These are phyloP conservation scores for Trichomonas gallinae DNA, from an alignment of 208 protist species.

Conservation along the genomic window DNA sequence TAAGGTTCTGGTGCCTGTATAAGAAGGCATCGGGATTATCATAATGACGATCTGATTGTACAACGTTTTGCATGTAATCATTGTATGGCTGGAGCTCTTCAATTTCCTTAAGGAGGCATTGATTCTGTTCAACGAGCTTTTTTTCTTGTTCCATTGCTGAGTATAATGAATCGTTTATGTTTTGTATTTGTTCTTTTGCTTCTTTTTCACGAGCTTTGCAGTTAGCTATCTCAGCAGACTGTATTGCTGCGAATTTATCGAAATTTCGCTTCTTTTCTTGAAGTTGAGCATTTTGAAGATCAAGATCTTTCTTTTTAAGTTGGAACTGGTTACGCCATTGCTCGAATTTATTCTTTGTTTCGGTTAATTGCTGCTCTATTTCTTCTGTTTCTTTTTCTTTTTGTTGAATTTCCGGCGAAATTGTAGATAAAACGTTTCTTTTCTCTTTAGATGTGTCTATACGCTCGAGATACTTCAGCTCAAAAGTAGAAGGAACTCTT, in stretches of 20 bases:
- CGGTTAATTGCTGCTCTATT: neutral
- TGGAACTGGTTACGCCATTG: neutral
- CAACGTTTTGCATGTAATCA: neutral
- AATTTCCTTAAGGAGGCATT: neutral
- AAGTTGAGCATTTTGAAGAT: neutral
- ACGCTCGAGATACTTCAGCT: neutral
- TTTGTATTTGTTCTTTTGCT: neutral
- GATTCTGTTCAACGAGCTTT: neutral
- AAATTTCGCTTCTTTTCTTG: neutral
- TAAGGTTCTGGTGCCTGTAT: neutral
- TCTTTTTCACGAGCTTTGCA: neutral
- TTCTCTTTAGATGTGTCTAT: neutral
- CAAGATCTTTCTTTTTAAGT: neutral
- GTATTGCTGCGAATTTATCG: neutral
- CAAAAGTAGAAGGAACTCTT: neutral
- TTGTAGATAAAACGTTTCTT: neutral
- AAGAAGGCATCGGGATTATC: neutral
- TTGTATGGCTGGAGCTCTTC: neutral
- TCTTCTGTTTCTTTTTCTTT: neutral
- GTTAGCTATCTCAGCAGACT: neutral
- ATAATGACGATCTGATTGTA: neutral
- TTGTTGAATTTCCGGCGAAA: neutral
- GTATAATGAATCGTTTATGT: neutral
- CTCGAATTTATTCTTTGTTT: neutral
- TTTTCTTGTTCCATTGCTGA: neutral